phyloP scores from a whole-genome alignment of 2,329 filamentous ascomycete genomes.

The Xylariomycetidae sp. region DNA sequence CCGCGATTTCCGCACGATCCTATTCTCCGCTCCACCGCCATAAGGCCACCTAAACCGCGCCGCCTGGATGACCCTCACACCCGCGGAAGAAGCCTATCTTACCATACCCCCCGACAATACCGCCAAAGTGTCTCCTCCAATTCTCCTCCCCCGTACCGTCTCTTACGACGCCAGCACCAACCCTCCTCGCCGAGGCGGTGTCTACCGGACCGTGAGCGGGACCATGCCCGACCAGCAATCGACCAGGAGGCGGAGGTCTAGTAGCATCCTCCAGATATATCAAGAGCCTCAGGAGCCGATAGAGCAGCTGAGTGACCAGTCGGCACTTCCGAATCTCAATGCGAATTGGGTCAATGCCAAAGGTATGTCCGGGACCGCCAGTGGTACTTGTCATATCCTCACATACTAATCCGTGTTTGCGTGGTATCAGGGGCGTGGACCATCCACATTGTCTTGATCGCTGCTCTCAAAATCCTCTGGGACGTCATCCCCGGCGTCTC shows the following conservation, averaged over 20 bases:
- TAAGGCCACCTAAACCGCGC: conserved; percentile 3
- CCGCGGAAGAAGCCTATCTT: conserved; percentile 13
- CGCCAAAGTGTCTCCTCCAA: conserved; percentile 92
- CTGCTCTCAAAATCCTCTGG: conserved; percentile 89
- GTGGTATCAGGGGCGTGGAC: conserved; percentile 76
- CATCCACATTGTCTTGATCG: conserved; percentile 91
- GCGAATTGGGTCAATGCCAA: conserved; percentile 99
- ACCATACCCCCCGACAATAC: conserved; percentile 49
- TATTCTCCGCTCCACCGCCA: conserved; percentile 3
- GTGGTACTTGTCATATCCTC: background rate
- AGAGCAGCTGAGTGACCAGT: conserved; percentile 96
- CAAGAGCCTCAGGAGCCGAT: conserved; percentile 94
- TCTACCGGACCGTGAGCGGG: conserved; percentile 50
- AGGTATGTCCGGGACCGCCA: conserved; percentile 65
- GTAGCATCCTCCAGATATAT: conserved; percentile 87
- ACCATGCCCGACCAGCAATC: conserved; percentile 56
- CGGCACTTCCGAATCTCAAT: conserved; percentile 89
- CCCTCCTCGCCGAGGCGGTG: conserved; percentile 55
- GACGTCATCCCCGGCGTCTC: conserved; percentile 94
- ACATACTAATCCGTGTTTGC: conserved; percentile 9
- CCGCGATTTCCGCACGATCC: conserved; percentile 2
- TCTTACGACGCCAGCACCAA: conserved; percentile 83
- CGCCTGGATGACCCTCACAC: conserved; percentile 15
- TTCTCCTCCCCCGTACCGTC: conserved; percentile 82
- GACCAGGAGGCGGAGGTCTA: conserved; percentile 85